Evolutionary conservation across 2,329 filamentous ascomycete species (phyloP).

Genomic region (Verticillium nubilum): DNA sequence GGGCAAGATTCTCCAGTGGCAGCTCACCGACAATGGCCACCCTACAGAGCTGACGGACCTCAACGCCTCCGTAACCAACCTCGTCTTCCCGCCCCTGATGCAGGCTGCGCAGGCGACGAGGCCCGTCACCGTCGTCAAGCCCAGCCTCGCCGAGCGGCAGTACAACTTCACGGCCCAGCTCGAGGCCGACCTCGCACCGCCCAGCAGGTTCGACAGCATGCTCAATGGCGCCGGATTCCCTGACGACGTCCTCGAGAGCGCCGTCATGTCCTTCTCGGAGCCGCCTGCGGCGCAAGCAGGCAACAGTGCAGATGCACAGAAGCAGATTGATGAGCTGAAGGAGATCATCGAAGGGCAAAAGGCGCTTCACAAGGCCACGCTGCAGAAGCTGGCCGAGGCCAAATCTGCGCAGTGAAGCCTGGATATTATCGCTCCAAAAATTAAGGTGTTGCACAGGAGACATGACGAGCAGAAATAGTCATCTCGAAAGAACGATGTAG

Average conservation of each 20-base stretch:
- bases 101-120: constrained; percentile 42
- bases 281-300: constrained; percentile 24
- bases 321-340: constrained; percentile 31
- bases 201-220: constrained; percentile 39
- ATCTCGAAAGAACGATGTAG: no score
- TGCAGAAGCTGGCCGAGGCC: constrained; percentile 20
- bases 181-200: constrained; percentile 30
- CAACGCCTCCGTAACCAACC: constrained; percentile 77
- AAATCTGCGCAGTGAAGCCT: constrained; percentile 8
- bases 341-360: constrained; percentile 32
- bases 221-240: constrained; percentile 42
- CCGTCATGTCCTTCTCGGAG: constrained; percentile 37
- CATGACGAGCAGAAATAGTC: no score
- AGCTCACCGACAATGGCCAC: constrained; percentile 65
- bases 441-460: no score
- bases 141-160: constrained; percentile 60
- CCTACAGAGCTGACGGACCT: constrained; percentile 63
- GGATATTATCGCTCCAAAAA: no score
- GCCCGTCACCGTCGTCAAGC: constrained; percentile 67
- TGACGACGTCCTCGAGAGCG: constrained; percentile 39
- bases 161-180: constrained; percentile 65
- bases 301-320: constrained; percentile 14
- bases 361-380: constrained; percentile 25
- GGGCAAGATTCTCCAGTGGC: constrained; percentile 78
- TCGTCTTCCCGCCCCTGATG: constrained; percentile 65